Base-by-base conservation (phyloP, 2,329 filamentous ascomycete genomes). In the Aspergillus fructus region DNA sequence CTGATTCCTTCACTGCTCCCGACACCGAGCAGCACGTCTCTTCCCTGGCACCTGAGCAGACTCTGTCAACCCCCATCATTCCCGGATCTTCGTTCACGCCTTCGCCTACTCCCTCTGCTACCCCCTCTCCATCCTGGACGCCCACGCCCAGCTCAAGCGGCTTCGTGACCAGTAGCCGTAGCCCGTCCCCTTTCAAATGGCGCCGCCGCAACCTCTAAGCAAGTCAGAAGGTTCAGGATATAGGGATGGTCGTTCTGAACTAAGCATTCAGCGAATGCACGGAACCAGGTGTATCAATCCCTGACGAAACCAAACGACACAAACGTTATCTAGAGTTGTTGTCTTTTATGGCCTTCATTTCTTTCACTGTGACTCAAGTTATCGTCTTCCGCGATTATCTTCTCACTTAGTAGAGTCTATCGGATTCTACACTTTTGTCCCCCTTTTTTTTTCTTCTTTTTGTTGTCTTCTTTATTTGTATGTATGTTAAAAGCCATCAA, bases 131-230 rank as follows among this genome's bases (percentile, higher is more conserved):
- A 43, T 57, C 53, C 48, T 30, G 27, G 27, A 11, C 27, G 9
- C 45, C 50, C 9, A 37, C 13, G 53, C 47, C 50, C 56, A 64
- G 59, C 56, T 63, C 13, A 62, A 62, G 45, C 64, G 64, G 72
- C 43, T 74, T 72, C 60, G 57, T 63, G 53, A 73, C 72, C 53
- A 72, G 68, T 58, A 72, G 69, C 59, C 65, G 62, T 41, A 43
- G 48, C 49, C 49, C 41, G 58, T 62, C 58, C 63, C 66, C 49
- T 64, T 47, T 65, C 39, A 59, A 62, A 59, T 69, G 65, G 64
- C 67, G 65, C 53, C 70, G 66, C 55, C 63, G 59, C 55, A 62
- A 62, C 23, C 17, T 48, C 50, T 65, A 62, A 54, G 62, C 56
- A 60, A 62, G 58, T 43, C 13, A 17, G 17, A 43, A 21, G 11